phyloP scores from a whole-genome alignment of 495 filamentous ascomycete species.

The Apiosordaria backusii region DNA sequence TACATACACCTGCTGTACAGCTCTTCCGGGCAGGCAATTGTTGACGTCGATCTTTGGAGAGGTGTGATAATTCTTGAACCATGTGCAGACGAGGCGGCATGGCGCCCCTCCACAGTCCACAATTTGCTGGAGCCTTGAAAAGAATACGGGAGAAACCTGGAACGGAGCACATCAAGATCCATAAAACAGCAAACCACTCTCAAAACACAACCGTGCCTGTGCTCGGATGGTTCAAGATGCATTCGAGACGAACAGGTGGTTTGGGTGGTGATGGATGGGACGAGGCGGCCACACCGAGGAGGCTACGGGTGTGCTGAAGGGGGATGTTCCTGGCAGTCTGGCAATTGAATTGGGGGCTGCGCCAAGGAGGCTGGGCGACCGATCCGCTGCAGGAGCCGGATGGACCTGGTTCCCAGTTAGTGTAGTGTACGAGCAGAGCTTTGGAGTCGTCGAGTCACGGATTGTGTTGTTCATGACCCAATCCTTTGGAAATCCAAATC shows the following conservation, averaged over 20 bases:
- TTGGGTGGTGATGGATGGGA: neutral
- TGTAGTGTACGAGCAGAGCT: no score
- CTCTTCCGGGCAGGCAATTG: slow-evolving; percentile 6
- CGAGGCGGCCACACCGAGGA: neutral
- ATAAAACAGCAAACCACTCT: neutral
- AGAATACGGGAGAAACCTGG: no score
- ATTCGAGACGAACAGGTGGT: slow-evolving; percentile 12
- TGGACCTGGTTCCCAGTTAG: neutral
- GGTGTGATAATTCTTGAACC: no score
- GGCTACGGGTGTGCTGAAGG: neutral
- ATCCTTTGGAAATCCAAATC: neutral
- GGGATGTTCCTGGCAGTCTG: neutral
- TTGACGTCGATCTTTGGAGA: slow-evolving; percentile 13
- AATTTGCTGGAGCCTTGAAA: no score
- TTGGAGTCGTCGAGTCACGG: neutral
- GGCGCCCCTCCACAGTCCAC: no score
- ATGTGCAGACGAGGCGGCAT: no score
- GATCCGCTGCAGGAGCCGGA: slow-evolving; percentile 7
- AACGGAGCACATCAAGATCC: no score
- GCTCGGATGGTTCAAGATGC: neutral
- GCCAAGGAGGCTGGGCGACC: slow-evolving; percentile 12
- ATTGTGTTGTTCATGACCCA: neutral
- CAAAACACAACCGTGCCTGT: neutral
- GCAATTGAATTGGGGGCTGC: neutral
- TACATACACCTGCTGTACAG: neutral